These are phyloP conservation scores for Alternaria alternata DNA, from an alignment of 2,329 filamentous ascomycete species.

Conservation along the genomic window DNA sequence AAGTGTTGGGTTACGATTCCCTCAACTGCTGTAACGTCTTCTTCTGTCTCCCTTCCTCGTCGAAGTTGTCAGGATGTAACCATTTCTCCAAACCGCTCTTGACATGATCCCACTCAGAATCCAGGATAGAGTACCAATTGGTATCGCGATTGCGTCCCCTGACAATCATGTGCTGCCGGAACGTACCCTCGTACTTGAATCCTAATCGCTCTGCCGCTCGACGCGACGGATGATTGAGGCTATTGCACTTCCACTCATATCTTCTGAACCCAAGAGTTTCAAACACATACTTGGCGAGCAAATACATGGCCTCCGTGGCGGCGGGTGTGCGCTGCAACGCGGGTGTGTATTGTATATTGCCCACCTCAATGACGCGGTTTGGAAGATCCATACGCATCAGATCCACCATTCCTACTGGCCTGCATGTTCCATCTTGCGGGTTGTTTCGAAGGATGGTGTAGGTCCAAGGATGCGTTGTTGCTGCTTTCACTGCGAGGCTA, in stretches of 20 bases:
- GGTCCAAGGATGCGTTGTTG: slow-evolving; percentile 22
- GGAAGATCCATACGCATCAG: slow-evolving; percentile 50
- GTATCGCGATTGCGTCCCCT: slow-evolving; percentile 67
- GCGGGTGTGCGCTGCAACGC: slow-evolving; percentile 62
- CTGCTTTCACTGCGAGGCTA: slow-evolving; percentile 12
- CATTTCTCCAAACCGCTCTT: slow-evolving; percentile 62
- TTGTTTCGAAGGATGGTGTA: slow-evolving; percentile 18
- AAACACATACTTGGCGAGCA: slow-evolving; percentile 64
- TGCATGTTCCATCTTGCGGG: neutral
- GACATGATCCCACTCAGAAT: slow-evolving; percentile 64
- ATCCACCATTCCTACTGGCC: slow-evolving; percentile 31
- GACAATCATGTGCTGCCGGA: slow-evolving; percentile 68
- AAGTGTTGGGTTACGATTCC: neutral
- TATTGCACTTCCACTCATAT: slow-evolving; percentile 71
- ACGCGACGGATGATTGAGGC: slow-evolving; percentile 63
- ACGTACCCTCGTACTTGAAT: slow-evolving; percentile 67
- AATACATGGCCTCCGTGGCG: slow-evolving; percentile 66
- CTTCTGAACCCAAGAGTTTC: slow-evolving; percentile 62
- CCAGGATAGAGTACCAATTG: slow-evolving; percentile 66
- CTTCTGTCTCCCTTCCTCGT: slow-evolving; percentile 61
- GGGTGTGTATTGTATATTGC: slow-evolving; percentile 62
- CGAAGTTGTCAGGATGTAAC: slow-evolving; percentile 65
- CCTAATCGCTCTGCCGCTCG: slow-evolving; percentile 66
- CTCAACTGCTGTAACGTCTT: slow-evolving; percentile 54
- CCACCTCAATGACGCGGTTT: slow-evolving; percentile 65